phyloP scores from a whole-genome alignment of 805 yeast species.

The Sugiyamaella qingdaonensis region DNA sequence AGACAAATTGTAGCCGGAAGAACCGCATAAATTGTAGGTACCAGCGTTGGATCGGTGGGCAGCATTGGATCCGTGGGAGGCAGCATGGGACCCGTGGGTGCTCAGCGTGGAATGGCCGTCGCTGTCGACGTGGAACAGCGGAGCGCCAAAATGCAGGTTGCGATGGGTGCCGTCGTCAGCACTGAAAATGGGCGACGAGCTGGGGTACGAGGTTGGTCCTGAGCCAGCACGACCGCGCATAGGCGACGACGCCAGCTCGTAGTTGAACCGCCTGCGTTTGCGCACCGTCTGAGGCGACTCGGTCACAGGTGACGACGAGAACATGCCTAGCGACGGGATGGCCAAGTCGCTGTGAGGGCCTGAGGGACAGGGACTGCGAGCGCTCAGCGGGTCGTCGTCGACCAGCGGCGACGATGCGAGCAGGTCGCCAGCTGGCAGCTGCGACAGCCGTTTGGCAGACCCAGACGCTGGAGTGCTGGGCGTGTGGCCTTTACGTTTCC shows the following conservation, averaged over 20 bases:
- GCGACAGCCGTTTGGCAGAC: not conserved
- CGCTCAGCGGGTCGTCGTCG: not conserved
- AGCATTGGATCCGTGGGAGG: no score
- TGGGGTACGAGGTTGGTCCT: not conserved
- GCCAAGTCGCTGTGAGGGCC: not conserved
- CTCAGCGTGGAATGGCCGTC: not conserved
- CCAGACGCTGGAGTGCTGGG: not conserved
- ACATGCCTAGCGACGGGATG: conserved; percentile 15
- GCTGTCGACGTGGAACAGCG: not conserved
- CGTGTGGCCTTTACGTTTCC: not conserved
- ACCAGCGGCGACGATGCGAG: not conserved
- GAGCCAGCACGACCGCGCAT: not conserved
- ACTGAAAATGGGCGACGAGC: conserved; percentile 1
- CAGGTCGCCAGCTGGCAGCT: not conserved
- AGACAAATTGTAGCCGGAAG: no score
- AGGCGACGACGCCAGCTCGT: conserved; percentile 8
- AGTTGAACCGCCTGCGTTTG: not conserved
- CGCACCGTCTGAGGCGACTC: conserved; percentile 16
- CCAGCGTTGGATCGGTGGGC: no score
- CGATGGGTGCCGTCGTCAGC: not conserved
- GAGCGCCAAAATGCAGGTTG: not conserved
- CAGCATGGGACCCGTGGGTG: not conserved
- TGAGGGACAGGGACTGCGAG: not conserved
- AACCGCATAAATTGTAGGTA: no score
- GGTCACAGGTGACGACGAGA: conserved; percentile 16